phyloP scores from a whole-genome alignment of 2,329 filamentous ascomycete species.

The Verticillium klebahnii region DNA sequence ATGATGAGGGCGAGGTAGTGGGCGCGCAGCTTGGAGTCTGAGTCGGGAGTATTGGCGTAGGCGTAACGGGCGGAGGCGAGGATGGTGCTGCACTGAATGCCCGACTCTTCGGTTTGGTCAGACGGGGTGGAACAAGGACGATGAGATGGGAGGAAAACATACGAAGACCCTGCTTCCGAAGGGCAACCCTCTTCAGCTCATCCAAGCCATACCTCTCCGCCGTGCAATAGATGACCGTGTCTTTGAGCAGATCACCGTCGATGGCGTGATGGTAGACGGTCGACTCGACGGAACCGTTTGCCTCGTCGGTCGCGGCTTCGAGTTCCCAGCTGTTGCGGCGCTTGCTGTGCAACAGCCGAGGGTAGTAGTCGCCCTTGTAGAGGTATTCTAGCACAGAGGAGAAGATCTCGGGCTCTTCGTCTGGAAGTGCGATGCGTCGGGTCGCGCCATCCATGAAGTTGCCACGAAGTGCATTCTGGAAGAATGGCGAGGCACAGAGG shows the following conservation, averaged over 20 bases:
- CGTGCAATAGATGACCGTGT: constrained; percentile 87
- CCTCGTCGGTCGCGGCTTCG: constrained; percentile 53
- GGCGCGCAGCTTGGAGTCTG: constrained; percentile 82
- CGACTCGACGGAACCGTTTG: constrained; percentile 48
- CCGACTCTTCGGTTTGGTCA: constrained; percentile 49
- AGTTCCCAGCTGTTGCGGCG: constrained; percentile 75
- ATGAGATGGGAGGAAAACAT: constrained; percentile 24
- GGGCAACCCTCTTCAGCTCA: constrained; percentile 76
- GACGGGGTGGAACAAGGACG: not conserved
- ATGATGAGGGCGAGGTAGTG: constrained; percentile 94
- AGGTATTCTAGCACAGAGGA: constrained; percentile 87
- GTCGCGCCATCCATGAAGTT: constrained; percentile 56
- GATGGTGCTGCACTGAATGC: constrained; percentile 81
- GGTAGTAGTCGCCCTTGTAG: constrained; percentile 92
- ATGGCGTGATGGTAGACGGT: constrained; percentile 65
- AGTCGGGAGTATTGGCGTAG: constrained; percentile 84
- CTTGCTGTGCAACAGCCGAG: constrained; percentile 77
- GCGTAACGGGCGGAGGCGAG: constrained; percentile 83
- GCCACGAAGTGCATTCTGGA: constrained; percentile 58
- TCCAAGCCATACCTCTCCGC: constrained; percentile 80
- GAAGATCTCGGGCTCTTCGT: constrained; percentile 87
- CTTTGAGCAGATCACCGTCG: constrained; percentile 70
- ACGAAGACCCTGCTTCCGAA: constrained; percentile 86
- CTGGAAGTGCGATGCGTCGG: constrained; percentile 74
- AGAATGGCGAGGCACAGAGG: constrained; percentile 74